Evolutionary conservation across 2,329 filamentous ascomycete genomes (phyloP).

Genomic region (Fusarium keratoplasticum): DNA sequence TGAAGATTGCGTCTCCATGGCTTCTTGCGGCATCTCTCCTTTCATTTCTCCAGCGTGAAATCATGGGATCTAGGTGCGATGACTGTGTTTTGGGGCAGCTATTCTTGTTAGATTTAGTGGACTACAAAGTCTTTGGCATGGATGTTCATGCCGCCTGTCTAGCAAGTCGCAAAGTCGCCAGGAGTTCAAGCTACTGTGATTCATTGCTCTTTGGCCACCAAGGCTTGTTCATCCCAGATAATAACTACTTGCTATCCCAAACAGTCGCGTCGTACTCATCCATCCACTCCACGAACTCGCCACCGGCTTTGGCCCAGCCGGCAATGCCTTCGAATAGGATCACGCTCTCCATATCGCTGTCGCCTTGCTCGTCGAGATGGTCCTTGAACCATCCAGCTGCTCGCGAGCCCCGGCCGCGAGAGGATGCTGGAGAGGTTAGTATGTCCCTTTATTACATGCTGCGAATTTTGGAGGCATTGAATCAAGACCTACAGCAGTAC

Average conservation of each 20-base stretch:
- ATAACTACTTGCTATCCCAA: not conserved
- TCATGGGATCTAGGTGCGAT: not conserved
- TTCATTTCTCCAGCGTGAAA: not conserved
- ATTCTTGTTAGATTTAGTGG: not conserved
- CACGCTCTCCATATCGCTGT: constrained; percentile 59
- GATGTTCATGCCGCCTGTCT: not conserved
- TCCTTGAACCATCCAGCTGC: constrained; percentile 68
- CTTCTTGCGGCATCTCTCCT: not conserved
- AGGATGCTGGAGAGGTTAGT: too few relatives aligned
- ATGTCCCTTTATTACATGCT: not conserved
- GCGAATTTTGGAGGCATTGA: not conserved
- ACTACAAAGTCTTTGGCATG: not conserved
- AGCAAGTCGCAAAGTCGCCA: not conserved
- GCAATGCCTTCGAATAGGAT: constrained; percentile 65
- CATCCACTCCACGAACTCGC: constrained; percentile 60
- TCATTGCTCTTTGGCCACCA: not conserved
- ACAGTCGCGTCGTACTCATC: constrained; percentile 55
- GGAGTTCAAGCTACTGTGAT: not conserved
- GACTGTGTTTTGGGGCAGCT: not conserved
- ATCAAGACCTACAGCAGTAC: constrained; percentile 57
- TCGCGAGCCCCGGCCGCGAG: constrained; percentile 64
- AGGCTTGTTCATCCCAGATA: not conserved
- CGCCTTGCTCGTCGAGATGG: constrained; percentile 56
- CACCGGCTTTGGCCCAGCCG: constrained; percentile 62
- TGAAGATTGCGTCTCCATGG: not conserved